Evolutionary conservation across 2,329 filamentous ascomycete genomes (phyloP), one percentile per base, ranked within the genome.

Genomic region (Scorias spongiosa): DNA sequence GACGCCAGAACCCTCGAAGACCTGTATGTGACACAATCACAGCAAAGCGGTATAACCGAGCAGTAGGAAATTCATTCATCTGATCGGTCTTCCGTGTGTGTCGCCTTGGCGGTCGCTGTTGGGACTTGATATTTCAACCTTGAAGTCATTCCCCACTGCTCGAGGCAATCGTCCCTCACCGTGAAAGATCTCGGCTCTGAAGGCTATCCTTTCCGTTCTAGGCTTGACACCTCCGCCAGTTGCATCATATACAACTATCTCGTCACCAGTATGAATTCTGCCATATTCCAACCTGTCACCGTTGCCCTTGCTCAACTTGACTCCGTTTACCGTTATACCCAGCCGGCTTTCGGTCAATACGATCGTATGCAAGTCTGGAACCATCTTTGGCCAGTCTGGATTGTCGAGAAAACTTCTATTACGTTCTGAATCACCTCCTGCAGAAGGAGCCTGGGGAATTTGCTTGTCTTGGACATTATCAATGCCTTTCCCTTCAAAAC

Each of bases 291-390:
- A 63, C 11, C 66, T 68, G 9, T 70, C 67, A 9, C 66, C 66
- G 20, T 67, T 63, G 2, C 72, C 69, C 45, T 75, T 69, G 47
- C 72, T 72, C 18, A 95, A 64, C 36, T 70, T 67, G n/a, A 75
- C 70, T 26, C 75, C 78, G 54, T 95, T 95, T 57, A 96, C 71
- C 51, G 68, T 72, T 48, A 95, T 84, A 15, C 85, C 84, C 26
- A 70, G 69, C 6, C 78, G 81, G 3, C 84, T 81, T 53, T 87
- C 86, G 2, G 86, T 93, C 1, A 81, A 81, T 42, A 95, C 78
- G 48, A 87, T 81, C 3, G 76, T 72, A 53, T 80, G 80, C 2
- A 80, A 67, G 10, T 75, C 72, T 2, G 63, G 61, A 1, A 36
- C 15, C 15, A 12, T 12, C 32, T 36, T 36, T 15, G 32, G 32